These are phyloP conservation scores for Paramecium biaurelia DNA, from an alignment of 73 alveolate genomes.

Conservation along the genomic window DNA sequence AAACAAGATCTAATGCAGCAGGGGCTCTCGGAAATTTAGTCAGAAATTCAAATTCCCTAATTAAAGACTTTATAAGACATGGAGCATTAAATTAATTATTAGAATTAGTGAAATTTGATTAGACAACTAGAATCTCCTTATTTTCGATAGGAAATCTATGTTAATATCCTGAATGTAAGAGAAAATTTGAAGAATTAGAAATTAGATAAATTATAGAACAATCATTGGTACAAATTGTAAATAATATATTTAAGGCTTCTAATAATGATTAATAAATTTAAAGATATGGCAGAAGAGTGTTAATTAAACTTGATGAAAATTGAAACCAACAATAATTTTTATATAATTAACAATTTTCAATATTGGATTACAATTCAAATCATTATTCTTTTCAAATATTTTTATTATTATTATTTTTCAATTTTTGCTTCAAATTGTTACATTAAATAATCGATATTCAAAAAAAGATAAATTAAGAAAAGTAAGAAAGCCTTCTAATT, in stretches of 20 bases:
- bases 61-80: slow-evolving; percentile 88
- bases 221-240: neutral
- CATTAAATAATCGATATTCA: no score
- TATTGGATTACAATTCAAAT: no score
- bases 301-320: slow-evolving; percentile 69
- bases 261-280: slow-evolving; percentile 74
- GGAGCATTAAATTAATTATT: slow-evolving; percentile 92
- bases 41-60: slow-evolving; percentile 89
- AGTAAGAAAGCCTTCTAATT: no score
- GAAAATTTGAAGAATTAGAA: slow-evolving; percentile 90
- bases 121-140: slow-evolving; percentile 94
- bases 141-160: slow-evolving; percentile 97
- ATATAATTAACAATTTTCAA: neutral
- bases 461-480: no score
- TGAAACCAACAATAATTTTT: neutral
- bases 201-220: slow-evolving; percentile 86
- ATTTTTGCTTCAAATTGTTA: no score
- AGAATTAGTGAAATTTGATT: slow-evolving; percentile 90
- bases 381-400: neutral
- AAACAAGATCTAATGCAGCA: slow-evolving; percentile 99
- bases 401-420: no score
- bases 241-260: neutral
- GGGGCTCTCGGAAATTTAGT: slow-evolving; percentile 99
- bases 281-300: slow-evolving; percentile 79
- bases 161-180: slow-evolving; percentile 88